phyloP scores from a whole-genome alignment of 2,329 filamentous ascomycete genomes.

The Knoxdaviesia capensis region DNA sequence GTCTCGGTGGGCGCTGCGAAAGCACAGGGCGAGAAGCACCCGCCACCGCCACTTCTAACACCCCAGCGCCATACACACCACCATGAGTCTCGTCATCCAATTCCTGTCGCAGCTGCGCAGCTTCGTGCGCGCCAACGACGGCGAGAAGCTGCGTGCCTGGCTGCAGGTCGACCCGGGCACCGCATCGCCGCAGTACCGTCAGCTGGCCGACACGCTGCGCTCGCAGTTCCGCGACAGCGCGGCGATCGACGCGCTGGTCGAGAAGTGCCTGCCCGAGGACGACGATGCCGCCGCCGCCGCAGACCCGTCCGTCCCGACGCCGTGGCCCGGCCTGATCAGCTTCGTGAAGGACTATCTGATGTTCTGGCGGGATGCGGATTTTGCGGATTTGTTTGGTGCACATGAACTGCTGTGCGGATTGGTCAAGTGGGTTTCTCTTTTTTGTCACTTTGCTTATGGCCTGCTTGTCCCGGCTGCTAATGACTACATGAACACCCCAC shows the following conservation, averaged over 20 bases:
- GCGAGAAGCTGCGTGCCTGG: slow-evolving; percentile 44
- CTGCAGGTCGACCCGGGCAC: slow-evolving; percentile 51
- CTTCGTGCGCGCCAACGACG: slow-evolving; percentile 38
- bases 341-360: slow-evolving; percentile 68
- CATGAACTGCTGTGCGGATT: slow-evolving; percentile 56
- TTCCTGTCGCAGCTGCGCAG: slow-evolving; percentile 44
- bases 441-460: not conserved
- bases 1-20: too few relatives aligned
- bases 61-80: slow-evolving; percentile 1
- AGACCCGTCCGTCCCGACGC: slow-evolving; percentile 24
- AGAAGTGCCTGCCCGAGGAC: slow-evolving; percentile 41
- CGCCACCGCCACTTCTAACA: not conserved
- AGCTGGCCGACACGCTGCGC: slow-evolving; percentile 48
- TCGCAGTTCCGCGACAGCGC: slow-evolving; percentile 26
- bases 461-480: too few relatives aligned
- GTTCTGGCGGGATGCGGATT: slow-evolving; percentile 65
- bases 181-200: slow-evolving; percentile 43
- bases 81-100: slow-evolving; percentile 43
- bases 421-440: slow-evolving; percentile 41
- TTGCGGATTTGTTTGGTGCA: slow-evolving; percentile 52
- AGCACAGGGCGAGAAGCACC: too few relatives aligned
- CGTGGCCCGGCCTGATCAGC: slow-evolving; percentile 57
- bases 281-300: slow-evolving; percentile 39
- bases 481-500: not conserved
- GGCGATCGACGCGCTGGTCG: slow-evolving; percentile 41